Conservation (phyloP, 768 basidiomycete species). For the Collybia mongolica region DNA sequence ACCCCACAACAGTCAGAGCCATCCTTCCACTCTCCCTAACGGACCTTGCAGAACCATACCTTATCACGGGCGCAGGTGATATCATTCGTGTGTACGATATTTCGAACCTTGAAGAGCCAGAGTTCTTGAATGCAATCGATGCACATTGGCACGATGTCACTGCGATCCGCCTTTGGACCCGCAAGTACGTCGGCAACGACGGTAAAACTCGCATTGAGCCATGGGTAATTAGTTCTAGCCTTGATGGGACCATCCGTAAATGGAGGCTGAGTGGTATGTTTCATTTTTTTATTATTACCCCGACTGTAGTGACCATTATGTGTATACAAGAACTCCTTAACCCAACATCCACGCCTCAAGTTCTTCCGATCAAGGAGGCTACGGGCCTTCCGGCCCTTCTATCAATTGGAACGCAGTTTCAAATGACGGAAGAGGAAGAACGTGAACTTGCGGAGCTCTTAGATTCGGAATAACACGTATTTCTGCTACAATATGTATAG, state of each 20-base stretch:
- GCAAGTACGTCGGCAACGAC: slow-evolving; percentile 41
- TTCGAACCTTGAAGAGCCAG: slow-evolving; percentile 63
- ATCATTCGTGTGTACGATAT: slow-evolving; percentile 79
- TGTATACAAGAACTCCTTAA: slow-evolving; percentile 37
- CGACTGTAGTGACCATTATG: not conserved
- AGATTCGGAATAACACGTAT: slow-evolving; percentile 27
- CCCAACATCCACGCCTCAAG: slow-evolving; percentile 21
- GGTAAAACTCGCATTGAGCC: slow-evolving; percentile 57
- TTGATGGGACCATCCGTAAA: slow-evolving; percentile 85
- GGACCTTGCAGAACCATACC: slow-evolving; percentile 65
- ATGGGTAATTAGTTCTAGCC: slow-evolving; percentile 80
- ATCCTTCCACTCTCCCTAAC: slow-evolving; percentile 69
- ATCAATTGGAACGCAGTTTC: slow-evolving; percentile 26
- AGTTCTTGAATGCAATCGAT: slow-evolving; percentile 71
- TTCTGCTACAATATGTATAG: not conserved
- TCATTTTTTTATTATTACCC: not conserved
- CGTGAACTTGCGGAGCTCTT: slow-evolving; percentile 80
- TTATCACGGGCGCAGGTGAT: slow-evolving; percentile 85
- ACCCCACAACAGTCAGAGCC: slow-evolving; percentile 67
- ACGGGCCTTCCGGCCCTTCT: not conserved
- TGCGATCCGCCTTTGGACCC: slow-evolving; percentile 70
- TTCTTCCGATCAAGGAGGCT: slow-evolving; percentile 10
- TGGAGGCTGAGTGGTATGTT: slow-evolving; percentile 73
- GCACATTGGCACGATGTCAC: slow-evolving; percentile 92
- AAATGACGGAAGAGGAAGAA: slow-evolving; percentile 87